Percentiles rank a stretch among this genome's conserved stretches.
Conservation (phyloP, 352 stramenopile genomes). For the Saprolegnia diclina region DNA sequence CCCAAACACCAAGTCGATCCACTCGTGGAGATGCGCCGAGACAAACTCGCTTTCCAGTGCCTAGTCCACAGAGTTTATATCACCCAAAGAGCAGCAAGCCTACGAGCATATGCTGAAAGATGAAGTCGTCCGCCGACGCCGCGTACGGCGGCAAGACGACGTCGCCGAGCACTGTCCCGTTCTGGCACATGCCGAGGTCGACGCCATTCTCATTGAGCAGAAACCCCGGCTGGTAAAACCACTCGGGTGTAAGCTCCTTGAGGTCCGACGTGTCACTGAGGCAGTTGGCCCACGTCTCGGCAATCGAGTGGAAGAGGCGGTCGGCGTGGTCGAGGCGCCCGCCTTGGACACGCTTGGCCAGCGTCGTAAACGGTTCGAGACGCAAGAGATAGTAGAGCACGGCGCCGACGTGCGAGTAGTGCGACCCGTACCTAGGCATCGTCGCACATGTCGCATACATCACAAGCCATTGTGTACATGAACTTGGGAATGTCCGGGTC, state of each 20-base stretch:
- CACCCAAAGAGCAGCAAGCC: slow-evolving; percentile 7
- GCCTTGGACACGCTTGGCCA: slow-evolving; percentile 92
- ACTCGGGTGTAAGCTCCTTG: slow-evolving; percentile 92
- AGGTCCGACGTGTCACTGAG: slow-evolving; percentile 87
- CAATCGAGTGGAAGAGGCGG: slow-evolving; percentile 88
- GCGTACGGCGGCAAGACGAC: slow-evolving; percentile 93
- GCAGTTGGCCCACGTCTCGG: slow-evolving; percentile 86
- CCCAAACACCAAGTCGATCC: slow-evolving; percentile 85
- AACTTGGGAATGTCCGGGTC: slow-evolving; percentile 85
- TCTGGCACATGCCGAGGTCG: slow-evolving; percentile 75
- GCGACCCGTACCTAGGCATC: slow-evolving; percentile 67
- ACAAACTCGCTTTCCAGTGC: slow-evolving; percentile 84
- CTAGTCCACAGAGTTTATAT: slow-evolving; percentile 29
- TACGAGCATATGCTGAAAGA: slow-evolving; percentile 80
- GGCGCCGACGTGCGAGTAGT: slow-evolving; percentile 91
- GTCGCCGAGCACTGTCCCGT: slow-evolving; percentile 82
- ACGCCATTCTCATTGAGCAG: slow-evolving; percentile 84
- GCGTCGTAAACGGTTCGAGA: slow-evolving; percentile 96
- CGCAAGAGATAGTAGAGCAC: slow-evolving; percentile 99
- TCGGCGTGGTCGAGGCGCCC: slow-evolving; percentile 93
- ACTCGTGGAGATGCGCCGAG: slow-evolving; percentile 77
- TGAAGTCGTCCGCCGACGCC: slow-evolving; percentile 69
- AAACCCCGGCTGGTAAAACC: slow-evolving; percentile 90
- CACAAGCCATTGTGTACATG: slow-evolving; percentile 51
- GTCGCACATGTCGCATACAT: slow-evolving; percentile 1